Evolutionary conservation across 2,329 filamentous ascomycete genomes (phyloP), one percentile per base, ranked within the genome.

Genomic region (Phialocephala subalpina): DNA sequence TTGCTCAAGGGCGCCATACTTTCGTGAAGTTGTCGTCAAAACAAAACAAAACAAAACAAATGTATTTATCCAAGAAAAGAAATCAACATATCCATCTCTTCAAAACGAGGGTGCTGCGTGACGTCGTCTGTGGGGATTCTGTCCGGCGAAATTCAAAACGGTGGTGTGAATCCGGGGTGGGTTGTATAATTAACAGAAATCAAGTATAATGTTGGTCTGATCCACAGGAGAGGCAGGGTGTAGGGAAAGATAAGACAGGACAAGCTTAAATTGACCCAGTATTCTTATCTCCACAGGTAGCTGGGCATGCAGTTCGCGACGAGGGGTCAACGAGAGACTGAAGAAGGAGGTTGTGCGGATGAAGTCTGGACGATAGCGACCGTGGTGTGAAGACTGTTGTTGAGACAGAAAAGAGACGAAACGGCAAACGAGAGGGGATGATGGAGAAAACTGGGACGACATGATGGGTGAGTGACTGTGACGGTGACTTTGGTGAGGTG

Each of bases 1-100:
- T 71, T 67, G 47, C 35, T 56, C 27, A 67, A 52, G 2, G 64
- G 42, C 9, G 65, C 53, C 65, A 72, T 71, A 6, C 29, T 22
- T 11, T 53, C 18, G 45, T 49, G 49, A 52, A 11, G 9, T 33
- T 60, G 55, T 38, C 16, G 2, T 38, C 16, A 40, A 18, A 29
- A 14, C 14, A 16, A 16, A 36, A 53, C 16, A 40, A 18, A 29
- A 14, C 14, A 16, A 16, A 36, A 53, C 20, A 20, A 27, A 16
- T 42, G 16, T n/a, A 33, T 47, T 42, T 52, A 53, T 36, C 42
- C 18, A 47, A 22, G 22, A 33, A 38, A 49, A 27, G 52, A 27
- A n/a, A n/a, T 7, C 40, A 16, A n/a, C 25, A 25, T 6, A 3
- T 52, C 53, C 53, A 63, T 63, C 45, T 52, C 42, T 22, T 52